Evolutionary conservation across 805 yeast species (phyloP), one percentile per base, ranked within the genome.

Genomic region (Metschnikowia arizonensis): DNA sequence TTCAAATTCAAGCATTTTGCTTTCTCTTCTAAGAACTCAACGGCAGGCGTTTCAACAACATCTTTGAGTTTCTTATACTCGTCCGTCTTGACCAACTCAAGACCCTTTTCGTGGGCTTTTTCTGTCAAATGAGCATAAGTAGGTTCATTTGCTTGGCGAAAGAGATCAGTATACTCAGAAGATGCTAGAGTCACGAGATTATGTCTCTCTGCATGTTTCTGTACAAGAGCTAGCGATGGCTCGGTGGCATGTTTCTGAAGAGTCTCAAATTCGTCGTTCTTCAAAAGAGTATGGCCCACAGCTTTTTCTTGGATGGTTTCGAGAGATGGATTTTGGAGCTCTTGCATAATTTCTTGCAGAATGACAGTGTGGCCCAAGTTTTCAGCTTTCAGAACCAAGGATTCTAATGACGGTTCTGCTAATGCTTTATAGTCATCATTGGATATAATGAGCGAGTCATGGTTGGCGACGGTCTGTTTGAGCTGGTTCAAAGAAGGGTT

Each of bases 131-230:
- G 50, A 12, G 59, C 57, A 6, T 56, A 25, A 0, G 61, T 33
- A 17, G 75, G 75, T 8, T 62, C 62, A 45, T 61, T 48, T 0
- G 71, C 73, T 10, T 57, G 49, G 26, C 54, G 60, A 54, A 29
- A 52, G 32, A 71, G 55, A 17, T 56, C 53, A 18, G 72, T 59
- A 40, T 65, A 68, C 46, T 70, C 75, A 1, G 46, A 33, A 44
- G 61, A 58, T 1, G 61, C 42, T 36, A 70, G 54, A 2, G 73
- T 64, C 6, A 66, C 56, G 10, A 52, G 60, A 11, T 60, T 58
- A 35, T 58, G 61, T n/a, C 46, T 60, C 39, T 66, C 72, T 1
- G 73, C 73, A 10, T 61, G 62, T 11, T 53, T 46, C 39, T 68
- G 64, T 5, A 70, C 61, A 30, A 64, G 69, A 17, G 59, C 61